Evolutionary conservation across 192 early-diverging fungal species (phyloP).

Genomic region (Piromyces sp.): DNA sequence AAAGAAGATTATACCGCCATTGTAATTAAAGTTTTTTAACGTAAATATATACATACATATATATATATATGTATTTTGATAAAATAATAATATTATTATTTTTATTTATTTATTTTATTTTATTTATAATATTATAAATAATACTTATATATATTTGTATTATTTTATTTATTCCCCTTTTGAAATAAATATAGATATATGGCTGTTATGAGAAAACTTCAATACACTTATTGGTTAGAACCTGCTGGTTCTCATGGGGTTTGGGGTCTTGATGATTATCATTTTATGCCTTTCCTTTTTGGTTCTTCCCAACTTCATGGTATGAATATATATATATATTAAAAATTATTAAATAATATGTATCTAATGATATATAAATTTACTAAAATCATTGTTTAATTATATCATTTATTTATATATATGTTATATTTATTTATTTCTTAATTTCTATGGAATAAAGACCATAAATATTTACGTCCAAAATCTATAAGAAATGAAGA

Average conservation of each 20-base stretch:
- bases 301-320: constrained; percentile 68
- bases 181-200: constrained; percentile 60
- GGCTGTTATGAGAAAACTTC: constrained; percentile 69
- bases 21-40: constrained; percentile 58
- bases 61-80: too few relatives aligned
- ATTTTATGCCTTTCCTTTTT: constrained; percentile 90
- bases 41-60: too few relatives aligned
- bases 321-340: background rate
- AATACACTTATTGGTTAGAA: constrained; percentile 86
- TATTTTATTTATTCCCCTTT: background rate
- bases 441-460: constrained; percentile 12
- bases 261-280: constrained; percentile 98
- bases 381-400: too few relatives aligned
- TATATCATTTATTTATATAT: too few relatives aligned
- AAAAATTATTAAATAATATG: too few relatives aligned
- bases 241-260: constrained; percentile 96
- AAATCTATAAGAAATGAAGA: constrained; percentile 46
- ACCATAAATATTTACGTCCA: constrained; percentile 55
- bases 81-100: background rate
- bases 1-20: constrained; percentile 52
- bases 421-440: too few relatives aligned
- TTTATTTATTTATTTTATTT: too few relatives aligned
- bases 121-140: too few relatives aligned
- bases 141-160: too few relatives aligned
- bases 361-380: too few relatives aligned